Evolutionary conservation across 2,329 filamentous ascomycete species (phyloP).

Genomic region (Neonectria coccinea): DNA sequence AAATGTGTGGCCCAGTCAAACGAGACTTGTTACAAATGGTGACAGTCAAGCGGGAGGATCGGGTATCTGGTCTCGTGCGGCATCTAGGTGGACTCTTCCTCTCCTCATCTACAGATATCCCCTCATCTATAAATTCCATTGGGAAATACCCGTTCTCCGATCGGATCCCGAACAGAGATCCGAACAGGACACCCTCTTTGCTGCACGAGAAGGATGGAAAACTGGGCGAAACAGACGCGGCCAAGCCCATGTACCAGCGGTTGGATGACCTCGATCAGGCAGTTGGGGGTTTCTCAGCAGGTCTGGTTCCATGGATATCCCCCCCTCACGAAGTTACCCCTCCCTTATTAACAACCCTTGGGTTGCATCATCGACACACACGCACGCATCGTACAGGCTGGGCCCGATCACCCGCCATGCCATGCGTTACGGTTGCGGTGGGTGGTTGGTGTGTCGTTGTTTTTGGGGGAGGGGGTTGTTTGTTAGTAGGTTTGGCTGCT

Average conservation of each 20-base stretch:
- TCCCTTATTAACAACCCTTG: constrained; percentile 3
- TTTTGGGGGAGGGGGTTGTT: background rate
- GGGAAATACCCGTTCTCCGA: constrained; percentile 20
- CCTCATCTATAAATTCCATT: background rate
- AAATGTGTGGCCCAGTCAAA: constrained; percentile 2
- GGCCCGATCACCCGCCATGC: constrained; percentile 24
- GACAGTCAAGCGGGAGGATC: background rate
- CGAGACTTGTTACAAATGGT: constrained; percentile 7
- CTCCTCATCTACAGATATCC: background rate
- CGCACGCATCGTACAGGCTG: constrained; percentile 20
- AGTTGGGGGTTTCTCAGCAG: constrained; percentile 20
- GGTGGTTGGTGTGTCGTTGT: constrained; percentile 7
- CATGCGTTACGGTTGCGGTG: constrained; percentile 6
- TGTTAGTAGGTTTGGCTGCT: constrained; percentile 1
- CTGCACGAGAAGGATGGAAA: constrained; percentile 26
- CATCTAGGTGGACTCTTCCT: constrained; percentile 1
- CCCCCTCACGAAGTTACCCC: constrained; percentile 14
- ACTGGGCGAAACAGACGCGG: constrained; percentile 1
- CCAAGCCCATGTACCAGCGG: constrained; percentile 9
- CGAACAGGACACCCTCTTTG: constrained; percentile 29
- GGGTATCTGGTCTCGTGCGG: constrained; percentile 9
- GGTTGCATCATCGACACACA: constrained; percentile 15
- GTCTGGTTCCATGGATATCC: constrained; percentile 12
- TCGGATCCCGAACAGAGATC: constrained; percentile 28
- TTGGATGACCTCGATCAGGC: constrained; percentile 22